Conservation (phyloP, 768 basidiomycete genomes). For the Auriscalpium microsporum region DNA sequence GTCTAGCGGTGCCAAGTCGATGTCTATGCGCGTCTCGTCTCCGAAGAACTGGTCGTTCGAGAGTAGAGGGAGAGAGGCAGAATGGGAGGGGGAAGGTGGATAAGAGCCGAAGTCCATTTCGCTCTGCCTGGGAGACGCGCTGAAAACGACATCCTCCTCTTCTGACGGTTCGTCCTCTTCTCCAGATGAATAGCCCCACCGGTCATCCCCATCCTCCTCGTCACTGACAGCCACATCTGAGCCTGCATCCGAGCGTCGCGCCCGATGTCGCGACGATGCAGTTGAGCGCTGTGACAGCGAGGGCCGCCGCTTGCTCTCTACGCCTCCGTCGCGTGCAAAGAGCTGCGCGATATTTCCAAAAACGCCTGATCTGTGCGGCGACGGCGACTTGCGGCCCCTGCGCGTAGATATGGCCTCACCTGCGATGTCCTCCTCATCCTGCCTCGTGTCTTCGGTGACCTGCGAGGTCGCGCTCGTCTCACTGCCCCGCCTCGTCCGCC, state of each 20-base stretch:
- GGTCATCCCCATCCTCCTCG: conserved; percentile 46
- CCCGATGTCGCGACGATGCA: conserved; percentile 37
- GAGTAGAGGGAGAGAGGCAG: conserved; percentile 56
- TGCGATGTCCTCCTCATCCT: conserved; percentile 13
- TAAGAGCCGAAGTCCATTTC: conserved; percentile 69
- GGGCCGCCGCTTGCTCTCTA: conserved; percentile 35
- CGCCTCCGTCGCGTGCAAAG: conserved; percentile 34
- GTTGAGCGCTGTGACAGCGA: conserved; percentile 56
- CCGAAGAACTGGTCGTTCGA: conserved; percentile 74
- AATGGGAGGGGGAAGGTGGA: conserved; percentile 48
- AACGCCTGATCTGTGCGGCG: conserved; percentile 29
- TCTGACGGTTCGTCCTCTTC: conserved; percentile 58
- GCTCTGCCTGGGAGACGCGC: conserved; percentile 32
- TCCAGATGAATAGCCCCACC: conserved; percentile 91
- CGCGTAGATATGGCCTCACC: conserved; percentile 2
- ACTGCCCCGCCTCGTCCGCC: conserved; percentile 7
- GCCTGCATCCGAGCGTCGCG: conserved; percentile 46
- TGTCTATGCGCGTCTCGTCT: conserved; percentile 75
- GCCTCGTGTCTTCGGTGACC: conserved; percentile 2
- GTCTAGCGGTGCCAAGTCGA: conserved; percentile 53
- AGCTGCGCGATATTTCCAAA: conserved; percentile 64
- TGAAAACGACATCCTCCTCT: conserved; percentile 27
- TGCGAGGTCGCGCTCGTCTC: conserved; percentile 3
- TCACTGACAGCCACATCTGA: conserved; percentile 52
- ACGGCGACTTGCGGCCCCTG: conserved; percentile 15